A percentile compares a stretch with the other conserved stretches of the same genome.
Evolutionary conservation across 2,329 filamentous ascomycete genomes (phyloP).

Genomic region (Ceratocystis eucalypticola): DNA sequence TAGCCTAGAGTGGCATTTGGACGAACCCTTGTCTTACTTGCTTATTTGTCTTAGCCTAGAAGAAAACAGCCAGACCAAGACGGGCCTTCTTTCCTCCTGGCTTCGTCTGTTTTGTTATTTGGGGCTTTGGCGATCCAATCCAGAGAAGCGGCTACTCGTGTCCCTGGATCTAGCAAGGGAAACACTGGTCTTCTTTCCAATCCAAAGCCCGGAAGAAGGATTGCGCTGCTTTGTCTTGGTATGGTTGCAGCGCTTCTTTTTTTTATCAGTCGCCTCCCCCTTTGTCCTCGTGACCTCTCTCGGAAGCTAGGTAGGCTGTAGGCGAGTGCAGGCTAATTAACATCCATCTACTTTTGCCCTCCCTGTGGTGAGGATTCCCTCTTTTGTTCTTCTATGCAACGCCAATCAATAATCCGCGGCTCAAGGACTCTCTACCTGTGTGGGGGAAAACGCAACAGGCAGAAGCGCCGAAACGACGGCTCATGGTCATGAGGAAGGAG

Average conservation of each 20-base stretch:
- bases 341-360: neutral
- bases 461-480: neutral
- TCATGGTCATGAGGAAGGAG: neutral
- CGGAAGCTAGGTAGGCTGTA: neutral
- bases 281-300: neutral
- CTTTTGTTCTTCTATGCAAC: neutral
- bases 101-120: neutral
- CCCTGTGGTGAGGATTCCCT: too few species aligned
- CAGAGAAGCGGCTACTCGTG: neutral
- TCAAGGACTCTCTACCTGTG: neutral
- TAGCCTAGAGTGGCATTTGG: neutral
- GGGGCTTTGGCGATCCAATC: constrained; percentile 5
- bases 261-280: neutral
- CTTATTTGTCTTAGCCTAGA: neutral
- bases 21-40: neutral
- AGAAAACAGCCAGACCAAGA: neutral
- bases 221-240: neutral
- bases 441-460: neutral
- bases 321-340: neutral
- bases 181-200: neutral
- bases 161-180: neutral
- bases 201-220: neutral
- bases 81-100: too few species aligned
- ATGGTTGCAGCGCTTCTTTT: constrained; percentile 1
- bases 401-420: neutral